phyloP scores from a whole-genome alignment of 2,329 filamentous ascomycete genomes.

The Lomentospora prolificans region DNA sequence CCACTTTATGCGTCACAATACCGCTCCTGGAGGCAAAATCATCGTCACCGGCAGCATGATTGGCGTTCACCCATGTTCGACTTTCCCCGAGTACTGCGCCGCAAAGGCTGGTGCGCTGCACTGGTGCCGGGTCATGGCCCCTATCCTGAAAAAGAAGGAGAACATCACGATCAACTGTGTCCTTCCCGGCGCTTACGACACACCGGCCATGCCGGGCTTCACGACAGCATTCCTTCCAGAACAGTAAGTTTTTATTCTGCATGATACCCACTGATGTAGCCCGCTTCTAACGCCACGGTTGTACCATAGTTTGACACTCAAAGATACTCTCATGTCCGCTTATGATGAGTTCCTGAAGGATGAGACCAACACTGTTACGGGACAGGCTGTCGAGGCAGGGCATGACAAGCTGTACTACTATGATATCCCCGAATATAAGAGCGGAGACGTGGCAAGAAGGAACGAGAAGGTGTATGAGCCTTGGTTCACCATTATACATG shows the following conservation, averaged over 20 bases:
- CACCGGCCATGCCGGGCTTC: constrained; percentile 32
- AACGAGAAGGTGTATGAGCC: constrained; percentile 15
- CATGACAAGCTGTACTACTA: constrained; percentile 21
- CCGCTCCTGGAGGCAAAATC: constrained; percentile 30
- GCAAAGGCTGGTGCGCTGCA: constrained; percentile 35
- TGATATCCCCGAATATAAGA: constrained; percentile 13
- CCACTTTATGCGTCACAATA: constrained; percentile 43
- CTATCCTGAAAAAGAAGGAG: constrained; percentile 32
- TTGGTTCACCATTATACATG: constrained; percentile 15
- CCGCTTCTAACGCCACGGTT: background rate
- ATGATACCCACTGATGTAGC: background rate
- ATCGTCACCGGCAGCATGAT: constrained; percentile 33
- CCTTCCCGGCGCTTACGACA: constrained; percentile 36
- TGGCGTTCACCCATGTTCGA: constrained; percentile 30
- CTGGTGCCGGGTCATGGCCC: constrained; percentile 28
- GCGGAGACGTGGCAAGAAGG: constrained; percentile 11
- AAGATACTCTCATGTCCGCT: constrained; percentile 32
- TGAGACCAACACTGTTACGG: constrained; percentile 20
- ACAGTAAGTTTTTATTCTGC: constrained; percentile 11
- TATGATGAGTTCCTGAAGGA: constrained; percentile 37
- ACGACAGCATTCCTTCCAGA: constrained; percentile 27
- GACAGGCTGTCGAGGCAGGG: constrained; percentile 34
- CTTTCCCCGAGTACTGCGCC: constrained; percentile 39
- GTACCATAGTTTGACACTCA: constrained; percentile 26
- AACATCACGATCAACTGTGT: constrained; percentile 38